Percentiles rank a stretch among this genome's conserved stretches.
phyloP scores from a whole-genome alignment of 257 asterid genomes.

The Nicotiana attenuata region DNA sequence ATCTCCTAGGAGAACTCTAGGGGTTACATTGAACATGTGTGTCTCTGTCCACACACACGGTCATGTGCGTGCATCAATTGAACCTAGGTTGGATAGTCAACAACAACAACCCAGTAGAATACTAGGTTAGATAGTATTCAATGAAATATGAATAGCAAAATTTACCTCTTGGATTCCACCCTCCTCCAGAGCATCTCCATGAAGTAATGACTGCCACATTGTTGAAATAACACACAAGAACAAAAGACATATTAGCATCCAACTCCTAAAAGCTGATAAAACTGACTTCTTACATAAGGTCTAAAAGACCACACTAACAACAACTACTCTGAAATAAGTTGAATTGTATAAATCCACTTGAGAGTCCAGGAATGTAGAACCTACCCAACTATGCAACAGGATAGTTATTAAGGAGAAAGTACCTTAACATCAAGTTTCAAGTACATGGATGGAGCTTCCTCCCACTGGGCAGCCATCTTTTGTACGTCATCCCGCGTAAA shows the following conservation, averaged over 20 bases:
- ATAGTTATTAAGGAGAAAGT: not conserved
- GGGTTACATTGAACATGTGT: not conserved
- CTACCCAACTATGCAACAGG: not conserved
- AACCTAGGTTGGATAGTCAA: not conserved
- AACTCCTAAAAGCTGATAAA: not conserved
- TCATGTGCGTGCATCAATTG: not conserved
- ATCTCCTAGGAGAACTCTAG: not conserved
- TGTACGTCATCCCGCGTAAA: slow-evolving; percentile 62
- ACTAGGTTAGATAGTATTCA: not conserved
- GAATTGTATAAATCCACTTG: not conserved
- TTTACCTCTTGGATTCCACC: slow-evolving; percentile 92
- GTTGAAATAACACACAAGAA: slow-evolving; percentile 1
- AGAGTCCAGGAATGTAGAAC: not conserved
- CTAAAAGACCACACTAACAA: not conserved
- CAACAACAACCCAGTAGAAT: no score
- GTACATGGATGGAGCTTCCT: slow-evolving; percentile 81
- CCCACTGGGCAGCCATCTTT: slow-evolving; percentile 88
- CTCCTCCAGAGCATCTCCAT: slow-evolving; percentile 75
- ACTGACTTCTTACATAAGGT: not conserved
- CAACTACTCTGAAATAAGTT: not conserved
- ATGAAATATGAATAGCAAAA: slow-evolving; percentile 13
- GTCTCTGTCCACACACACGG: not conserved
- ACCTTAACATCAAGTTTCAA: slow-evolving; percentile 85
- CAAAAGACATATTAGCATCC: slow-evolving; percentile 1
- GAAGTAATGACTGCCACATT: slow-evolving; percentile 63